A percentile compares a stretch with the other conserved stretches of the same genome.
phyloP scores from a whole-genome alignment of 352 stramenopile species.

The Phytophthora cactorum region DNA sequence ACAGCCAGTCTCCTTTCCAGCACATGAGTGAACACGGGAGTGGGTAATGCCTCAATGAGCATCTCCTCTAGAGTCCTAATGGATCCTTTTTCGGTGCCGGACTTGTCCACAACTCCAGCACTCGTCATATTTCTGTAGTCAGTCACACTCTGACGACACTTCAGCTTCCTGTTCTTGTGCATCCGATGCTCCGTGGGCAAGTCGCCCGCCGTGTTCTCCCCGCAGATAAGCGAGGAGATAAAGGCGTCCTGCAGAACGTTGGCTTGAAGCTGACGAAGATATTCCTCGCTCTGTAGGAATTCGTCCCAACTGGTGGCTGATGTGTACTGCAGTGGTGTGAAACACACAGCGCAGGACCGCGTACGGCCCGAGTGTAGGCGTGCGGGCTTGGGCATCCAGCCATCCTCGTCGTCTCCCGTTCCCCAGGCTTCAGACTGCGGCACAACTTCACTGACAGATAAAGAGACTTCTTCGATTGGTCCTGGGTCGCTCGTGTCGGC shows the following conservation, averaged over 20 bases:
- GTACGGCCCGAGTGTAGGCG: conserved; percentile 82
- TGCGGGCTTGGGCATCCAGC: conserved; percentile 87
- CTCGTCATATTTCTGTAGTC: conserved; percentile 88
- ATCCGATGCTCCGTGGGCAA: conserved; percentile 86
- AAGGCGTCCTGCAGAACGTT: conserved; percentile 84
- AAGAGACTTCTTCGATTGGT: not conserved
- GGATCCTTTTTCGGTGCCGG: conserved; percentile 76
- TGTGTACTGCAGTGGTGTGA: conserved; percentile 78
- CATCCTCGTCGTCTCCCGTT: conserved; percentile 56
- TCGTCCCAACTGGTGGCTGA: conserved; percentile 76
- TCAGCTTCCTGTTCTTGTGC: conserved; percentile 85
- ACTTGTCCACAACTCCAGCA: conserved; percentile 75
- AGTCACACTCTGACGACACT: conserved; percentile 81
- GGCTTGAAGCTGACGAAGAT: conserved; percentile 69
- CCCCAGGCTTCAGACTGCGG: conserved; percentile 24
- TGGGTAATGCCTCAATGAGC: conserved; percentile 76
- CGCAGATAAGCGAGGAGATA: conserved; percentile 80
- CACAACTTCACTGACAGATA: conserved; percentile 1
- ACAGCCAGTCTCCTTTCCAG: conserved; percentile 81
- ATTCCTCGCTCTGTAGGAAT: conserved; percentile 83
- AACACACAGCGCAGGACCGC: conserved; percentile 79
- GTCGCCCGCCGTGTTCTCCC: conserved; percentile 70
- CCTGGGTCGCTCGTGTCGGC: not conserved
- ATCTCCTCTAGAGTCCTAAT: conserved; percentile 84
- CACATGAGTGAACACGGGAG: conserved; percentile 78